Conservation (phyloP, 2,329 filamentous ascomycete genomes). For the Lasiodiplodia citricola region DNA sequence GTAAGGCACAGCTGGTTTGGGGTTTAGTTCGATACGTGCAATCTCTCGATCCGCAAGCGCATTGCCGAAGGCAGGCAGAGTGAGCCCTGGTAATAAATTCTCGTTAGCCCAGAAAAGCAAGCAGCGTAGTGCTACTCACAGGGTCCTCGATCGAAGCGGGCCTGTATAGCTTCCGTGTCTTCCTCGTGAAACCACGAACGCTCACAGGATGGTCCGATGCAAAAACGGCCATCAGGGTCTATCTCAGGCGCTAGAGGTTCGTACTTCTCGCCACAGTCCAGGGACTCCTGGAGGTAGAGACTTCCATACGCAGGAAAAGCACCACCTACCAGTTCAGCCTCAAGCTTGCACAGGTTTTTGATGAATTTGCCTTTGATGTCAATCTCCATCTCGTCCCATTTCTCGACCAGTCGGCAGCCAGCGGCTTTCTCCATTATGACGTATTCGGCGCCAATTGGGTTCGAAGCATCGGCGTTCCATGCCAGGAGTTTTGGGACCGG, state of each 20-base stretch:
- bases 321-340: conserved; percentile 36
- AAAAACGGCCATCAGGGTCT: conserved; percentile 31
- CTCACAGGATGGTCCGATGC: conserved; percentile 33
- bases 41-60: conserved; percentile 33
- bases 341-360: conserved; percentile 28
- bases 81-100: conserved; percentile 28
- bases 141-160: conserved; percentile 29
- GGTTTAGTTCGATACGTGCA: conserved; percentile 26
- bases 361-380: conserved; percentile 33
- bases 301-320: conserved; percentile 38
- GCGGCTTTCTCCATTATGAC: conserved; percentile 1
- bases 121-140: conserved; percentile 26
- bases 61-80: conserved; percentile 31
- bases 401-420: conserved; percentile 33
- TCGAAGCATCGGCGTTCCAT: conserved; percentile 34
- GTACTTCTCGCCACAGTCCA: conserved; percentile 24
- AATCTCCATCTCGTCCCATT: conserved; percentile 39
- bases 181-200: conserved; percentile 28
- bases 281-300: conserved; percentile 38
- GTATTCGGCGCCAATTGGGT: not conserved
- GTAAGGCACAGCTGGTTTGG: conserved; percentile 6
- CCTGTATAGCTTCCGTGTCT: conserved; percentile 2
- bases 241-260: conserved; percentile 17
- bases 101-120: not conserved
- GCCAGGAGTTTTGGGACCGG: conserved; percentile 38